Conservation (phyloP, 2,329 filamentous ascomycete species). For the Aureobasidium subglaciale region DNA sequence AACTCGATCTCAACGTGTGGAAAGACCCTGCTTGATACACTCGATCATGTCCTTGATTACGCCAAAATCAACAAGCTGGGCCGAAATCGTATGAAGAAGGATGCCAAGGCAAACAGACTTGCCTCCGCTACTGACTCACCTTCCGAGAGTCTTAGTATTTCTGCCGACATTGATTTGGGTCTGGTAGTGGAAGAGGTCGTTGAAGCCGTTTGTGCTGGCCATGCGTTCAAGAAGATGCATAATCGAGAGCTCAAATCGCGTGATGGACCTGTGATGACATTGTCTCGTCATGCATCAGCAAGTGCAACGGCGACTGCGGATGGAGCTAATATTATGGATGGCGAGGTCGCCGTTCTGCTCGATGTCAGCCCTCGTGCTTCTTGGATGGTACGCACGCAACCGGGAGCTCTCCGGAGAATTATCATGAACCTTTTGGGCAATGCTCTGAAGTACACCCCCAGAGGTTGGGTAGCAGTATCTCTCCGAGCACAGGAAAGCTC, state of each 20-base stretch:
- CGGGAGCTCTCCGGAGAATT: conserved; percentile 38
- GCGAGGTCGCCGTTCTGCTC: conserved; percentile 37
- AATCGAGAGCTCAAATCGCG: conserved; percentile 7
- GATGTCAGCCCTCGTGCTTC: conserved; percentile 33
- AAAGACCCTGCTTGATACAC: conserved; percentile 41
- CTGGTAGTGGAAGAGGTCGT: conserved; percentile 15
- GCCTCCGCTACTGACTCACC: conserved; percentile 6
- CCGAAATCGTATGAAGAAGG: conserved; percentile 20
- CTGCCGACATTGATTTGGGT: conserved; percentile 13
- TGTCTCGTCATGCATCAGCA: not conserved
- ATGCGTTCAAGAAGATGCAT: conserved; percentile 31
- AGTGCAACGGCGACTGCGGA: not conserved
- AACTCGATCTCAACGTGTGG: conserved; percentile 44
- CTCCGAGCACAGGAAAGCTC: conserved; percentile 6
- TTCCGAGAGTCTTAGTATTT: conserved; percentile 11
- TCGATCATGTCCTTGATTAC: conserved; percentile 35
- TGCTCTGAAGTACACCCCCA: conserved; percentile 38
- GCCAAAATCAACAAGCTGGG: conserved; percentile 38
- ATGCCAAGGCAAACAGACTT: conserved; percentile 6
- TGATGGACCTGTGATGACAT: not conserved
- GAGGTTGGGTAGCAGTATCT: conserved; percentile 35
- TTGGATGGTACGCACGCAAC: conserved; percentile 41
- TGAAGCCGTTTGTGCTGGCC: conserved; percentile 29
- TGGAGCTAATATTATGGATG: not conserved
- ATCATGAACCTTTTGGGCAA: conserved; percentile 43